Base-by-base conservation (phyloP, 202 grass and related monocot genomes). In the Digitaria exilis region DNA sequence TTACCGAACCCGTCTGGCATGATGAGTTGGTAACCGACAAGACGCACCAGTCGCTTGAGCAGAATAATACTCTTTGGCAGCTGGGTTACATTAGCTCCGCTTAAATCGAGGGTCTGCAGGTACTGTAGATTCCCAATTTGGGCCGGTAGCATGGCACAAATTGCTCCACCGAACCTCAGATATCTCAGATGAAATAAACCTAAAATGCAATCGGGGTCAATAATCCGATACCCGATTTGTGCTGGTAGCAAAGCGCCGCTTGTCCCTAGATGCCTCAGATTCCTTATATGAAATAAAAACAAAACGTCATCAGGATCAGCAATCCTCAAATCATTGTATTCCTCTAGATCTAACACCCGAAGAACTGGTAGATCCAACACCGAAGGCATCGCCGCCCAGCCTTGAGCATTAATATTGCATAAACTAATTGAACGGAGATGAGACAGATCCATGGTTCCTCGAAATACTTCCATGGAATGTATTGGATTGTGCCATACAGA, bases 1-100 rank as follows among this genome's bases (percentile, higher is more conserved):
- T 44, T 69, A 69, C 65, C 65, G 43, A 69, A 69, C 11, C 65
- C 65, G 25, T 44, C n/a, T 69, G 65, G 65, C 65, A 69, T 69
- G 2, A 69, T 44, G 65, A 69, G 65, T 25, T 44, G 21, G 0
- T 44, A 1, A 2, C 65, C 65, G 43, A 69, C n/a, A 69, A 69
- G 65, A 25, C n/a, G 0, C 10, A 69, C 43, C 65, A 69, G 12
- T 19, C n/a, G 65, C n/a, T 69, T 69, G 65, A 69, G 65, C 5
- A 43, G 65, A 25, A 69, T 1, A 25, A 69, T 69, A 44, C 65
- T 69, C 25, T 43, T 39, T 69, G 65, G 65, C 0, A 69, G 39
- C 11, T 25, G 37, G 25, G 37, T 69, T 44, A 69, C 65, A 7
- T 16, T 1, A 69, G 65, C n/a, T 25, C 37, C 37, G 0, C 0